Conservation (phyloP, 2,329 filamentous ascomycete genomes). For the Fusarium cyanostomum region DNA sequence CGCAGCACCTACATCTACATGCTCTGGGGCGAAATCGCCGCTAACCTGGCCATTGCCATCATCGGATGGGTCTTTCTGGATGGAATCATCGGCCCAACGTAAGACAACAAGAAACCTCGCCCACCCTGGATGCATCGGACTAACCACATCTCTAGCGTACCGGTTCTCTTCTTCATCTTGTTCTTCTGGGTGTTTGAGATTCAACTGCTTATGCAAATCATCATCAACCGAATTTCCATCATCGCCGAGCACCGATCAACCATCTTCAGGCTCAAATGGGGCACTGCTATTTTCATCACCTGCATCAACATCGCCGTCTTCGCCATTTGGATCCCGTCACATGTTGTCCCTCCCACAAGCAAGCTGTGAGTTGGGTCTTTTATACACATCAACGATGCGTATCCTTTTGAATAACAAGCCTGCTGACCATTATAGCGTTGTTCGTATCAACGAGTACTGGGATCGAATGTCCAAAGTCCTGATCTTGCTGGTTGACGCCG, state of each 20-base stretch:
- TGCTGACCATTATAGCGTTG: constrained; percentile 36
- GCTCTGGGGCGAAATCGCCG: constrained; percentile 57
- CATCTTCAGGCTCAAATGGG: constrained; percentile 57
- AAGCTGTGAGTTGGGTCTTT: constrained; percentile 39
- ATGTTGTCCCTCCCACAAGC: constrained; percentile 51
- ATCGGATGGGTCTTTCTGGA: constrained; percentile 53
- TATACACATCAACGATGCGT: accelerated
- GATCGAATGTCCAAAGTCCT: constrained; percentile 63
- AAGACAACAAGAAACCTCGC: neutral
- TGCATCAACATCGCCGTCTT: constrained; percentile 63
- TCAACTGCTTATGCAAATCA: constrained; percentile 63
- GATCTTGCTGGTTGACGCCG: constrained; percentile 60
- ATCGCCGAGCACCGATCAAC: constrained; percentile 54
- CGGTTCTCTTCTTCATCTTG: constrained; percentile 49
- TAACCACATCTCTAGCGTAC: constrained; percentile 37
- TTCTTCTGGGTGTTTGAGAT: constrained; percentile 57
- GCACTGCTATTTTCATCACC: constrained; percentile 55
- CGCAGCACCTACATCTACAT: constrained; percentile 54
- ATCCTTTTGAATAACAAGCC: too few relatives aligned
- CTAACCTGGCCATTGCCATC: constrained; percentile 51
- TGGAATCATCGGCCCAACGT: constrained; percentile 47
- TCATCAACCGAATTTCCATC: constrained; percentile 63
- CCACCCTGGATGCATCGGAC: neutral
- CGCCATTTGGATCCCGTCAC: constrained; percentile 62
- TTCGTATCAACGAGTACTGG: constrained; percentile 60